These are phyloP conservation scores for Lodderomyces metapsilosis DNA, from an alignment of 1,139 yeast genomes.

Conservation along the genomic window DNA sequence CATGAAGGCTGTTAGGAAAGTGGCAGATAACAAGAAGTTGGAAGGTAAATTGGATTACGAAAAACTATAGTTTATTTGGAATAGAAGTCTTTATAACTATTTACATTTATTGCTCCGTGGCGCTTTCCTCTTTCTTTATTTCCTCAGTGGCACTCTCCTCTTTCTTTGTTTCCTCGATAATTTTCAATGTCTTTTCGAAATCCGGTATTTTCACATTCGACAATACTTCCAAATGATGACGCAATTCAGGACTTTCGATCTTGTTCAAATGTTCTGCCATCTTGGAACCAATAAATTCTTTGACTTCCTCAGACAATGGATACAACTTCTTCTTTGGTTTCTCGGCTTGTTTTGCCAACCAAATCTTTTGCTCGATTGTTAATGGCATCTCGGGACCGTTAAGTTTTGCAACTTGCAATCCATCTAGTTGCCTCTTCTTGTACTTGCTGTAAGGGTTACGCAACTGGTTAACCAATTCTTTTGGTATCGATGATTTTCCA, in stretches of 20 bases:
- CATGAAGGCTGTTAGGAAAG: constrained; percentile 98
- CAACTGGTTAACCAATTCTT: constrained; percentile 61
- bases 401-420: constrained; percentile 59
- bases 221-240: constrained; percentile 41
- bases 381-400: constrained; percentile 79
- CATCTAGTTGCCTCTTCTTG: constrained; percentile 57
- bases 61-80: constrained; percentile 52
- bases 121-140: not conserved
- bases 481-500: constrained; percentile 68
- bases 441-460: constrained; percentile 69
- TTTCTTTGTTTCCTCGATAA: constrained; percentile 10
- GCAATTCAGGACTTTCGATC: constrained; percentile 37
- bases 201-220: constrained; percentile 31
- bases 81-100: constrained; percentile 4
- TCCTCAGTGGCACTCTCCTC: constrained; percentile 1
- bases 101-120: too few relatives aligned
- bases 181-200: constrained; percentile 26
- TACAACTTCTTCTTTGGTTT: constrained; percentile 46
- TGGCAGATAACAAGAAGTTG: constrained; percentile 92
- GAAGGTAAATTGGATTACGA: constrained; percentile 96
- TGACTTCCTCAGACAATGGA: constrained; percentile 63
- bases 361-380: constrained; percentile 60
- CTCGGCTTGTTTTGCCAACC: constrained; percentile 48
- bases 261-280: constrained; percentile 56
- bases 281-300: constrained; percentile 66